Percentiles rank a stretch among this genome's conserved stretches.
Conservation (phyloP, 2,329 filamentous ascomycete species). For the Fusarium oxysporum region DNA sequence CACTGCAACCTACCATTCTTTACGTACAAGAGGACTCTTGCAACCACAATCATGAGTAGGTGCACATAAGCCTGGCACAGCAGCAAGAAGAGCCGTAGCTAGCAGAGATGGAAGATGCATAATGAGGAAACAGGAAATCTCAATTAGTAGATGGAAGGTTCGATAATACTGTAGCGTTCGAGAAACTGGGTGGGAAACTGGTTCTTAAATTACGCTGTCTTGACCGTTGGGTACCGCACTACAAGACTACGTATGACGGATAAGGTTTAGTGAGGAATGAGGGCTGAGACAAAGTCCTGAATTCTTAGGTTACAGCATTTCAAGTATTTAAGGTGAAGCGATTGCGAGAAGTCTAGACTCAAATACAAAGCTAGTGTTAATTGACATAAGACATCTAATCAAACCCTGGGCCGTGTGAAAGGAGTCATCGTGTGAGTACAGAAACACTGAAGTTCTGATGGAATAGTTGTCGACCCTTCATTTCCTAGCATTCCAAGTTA, state of each 20-base stretch:
- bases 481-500: no score
- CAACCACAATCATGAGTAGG: background rate
- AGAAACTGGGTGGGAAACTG: background rate
- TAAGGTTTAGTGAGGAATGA: background rate
- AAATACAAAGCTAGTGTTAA: no score
- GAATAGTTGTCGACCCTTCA: no score
- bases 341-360: no score
- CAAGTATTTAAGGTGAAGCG: no score
- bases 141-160: accelerated
- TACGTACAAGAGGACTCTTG: background rate
- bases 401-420: no score
- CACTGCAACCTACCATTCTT: background rate
- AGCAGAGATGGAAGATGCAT: background rate
- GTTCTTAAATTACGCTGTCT: background rate
- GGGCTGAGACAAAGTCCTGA: background rate
- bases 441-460: no score
- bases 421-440: no score
- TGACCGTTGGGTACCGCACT: accelerated
- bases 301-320: no score
- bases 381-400: no score
- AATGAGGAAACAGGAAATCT: accelerated
- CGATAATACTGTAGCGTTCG: accelerated
- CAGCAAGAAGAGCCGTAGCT: background rate
- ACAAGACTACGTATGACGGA: accelerated
- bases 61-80: accelerated